Evolutionary conservation across 192 early-diverging fungal genomes (phyloP).

Genomic region (Pilaira anomala): DNA sequence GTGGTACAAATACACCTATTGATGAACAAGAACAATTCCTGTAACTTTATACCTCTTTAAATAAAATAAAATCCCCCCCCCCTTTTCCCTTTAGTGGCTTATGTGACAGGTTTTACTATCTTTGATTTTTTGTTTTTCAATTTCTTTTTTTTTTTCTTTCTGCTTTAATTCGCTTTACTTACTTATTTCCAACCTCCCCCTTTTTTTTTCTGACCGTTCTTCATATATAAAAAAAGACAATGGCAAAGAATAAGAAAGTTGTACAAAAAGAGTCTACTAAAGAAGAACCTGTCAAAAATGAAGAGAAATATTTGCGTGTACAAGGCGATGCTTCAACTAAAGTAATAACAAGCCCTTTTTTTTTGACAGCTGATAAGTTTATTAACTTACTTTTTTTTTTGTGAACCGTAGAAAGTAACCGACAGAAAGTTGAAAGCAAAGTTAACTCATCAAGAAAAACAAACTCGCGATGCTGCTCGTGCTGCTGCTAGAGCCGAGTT

Average conservation of each 20-base stretch:
- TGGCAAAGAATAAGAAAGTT: conserved; percentile 7
- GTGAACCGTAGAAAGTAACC: conserved; percentile 43
- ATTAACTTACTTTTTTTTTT: not conserved
- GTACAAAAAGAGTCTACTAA: not conserved
- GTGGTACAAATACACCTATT: conserved; percentile 18
- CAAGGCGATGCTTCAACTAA: conserved; percentile 1
- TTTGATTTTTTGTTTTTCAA: not conserved
- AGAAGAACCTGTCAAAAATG: conserved; percentile 16
- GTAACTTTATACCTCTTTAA: too few species aligned
- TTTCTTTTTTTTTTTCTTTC: not conserved
- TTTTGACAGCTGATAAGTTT: not conserved
- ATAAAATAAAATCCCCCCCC: too few species aligned
- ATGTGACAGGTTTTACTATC: too few species aligned
- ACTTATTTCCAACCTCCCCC: not conserved
- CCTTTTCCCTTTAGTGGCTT: too few species aligned
- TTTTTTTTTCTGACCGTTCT: too few species aligned
- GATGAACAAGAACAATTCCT: conserved; percentile 21
- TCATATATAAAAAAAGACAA: conserved; percentile 14
- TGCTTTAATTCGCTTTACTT: not conserved
- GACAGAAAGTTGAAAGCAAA: conserved; percentile 72
- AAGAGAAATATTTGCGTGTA: conserved; percentile 29
- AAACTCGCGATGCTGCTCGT: conserved; percentile 61
- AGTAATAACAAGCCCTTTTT: conserved; percentile 9
- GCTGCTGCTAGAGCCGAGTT: conserved; percentile 77
- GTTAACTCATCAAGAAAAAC: conserved; percentile 58